Conservation (phyloP, 1,284 basidiomycete species). For the Heimioporus retisporus region DNA sequence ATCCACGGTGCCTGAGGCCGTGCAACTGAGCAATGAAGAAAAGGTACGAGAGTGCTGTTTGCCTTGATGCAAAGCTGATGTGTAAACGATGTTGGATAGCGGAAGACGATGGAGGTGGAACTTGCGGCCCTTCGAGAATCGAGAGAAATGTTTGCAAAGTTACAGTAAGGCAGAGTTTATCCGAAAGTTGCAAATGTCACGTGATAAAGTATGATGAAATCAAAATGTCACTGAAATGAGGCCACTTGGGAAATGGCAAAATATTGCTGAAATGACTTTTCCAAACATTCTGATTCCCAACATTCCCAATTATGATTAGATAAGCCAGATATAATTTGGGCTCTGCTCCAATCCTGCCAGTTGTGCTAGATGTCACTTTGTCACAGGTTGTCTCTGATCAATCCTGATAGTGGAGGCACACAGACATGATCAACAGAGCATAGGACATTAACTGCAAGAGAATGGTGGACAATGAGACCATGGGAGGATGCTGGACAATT, state of each 20-base stretch:
- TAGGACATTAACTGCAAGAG: too few species aligned
- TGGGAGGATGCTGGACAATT: too few species aligned
- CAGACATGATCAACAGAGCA: too few species aligned
- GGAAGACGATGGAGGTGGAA: constrained; percentile 73
- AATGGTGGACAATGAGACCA: too few species aligned
- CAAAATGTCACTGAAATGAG: too few species aligned
- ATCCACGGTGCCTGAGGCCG: constrained; percentile 81
- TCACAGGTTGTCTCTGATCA: too few species aligned
- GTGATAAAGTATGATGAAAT: too few species aligned
- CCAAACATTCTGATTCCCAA: neutral
- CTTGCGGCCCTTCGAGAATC: constrained; percentile 67
- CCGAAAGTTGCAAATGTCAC: too few species aligned
- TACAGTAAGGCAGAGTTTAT: constrained; percentile 26
- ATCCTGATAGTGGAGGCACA: too few species aligned
- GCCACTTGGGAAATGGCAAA: neutral
- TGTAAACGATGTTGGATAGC: constrained; percentile 46
- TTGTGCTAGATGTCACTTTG: neutral
- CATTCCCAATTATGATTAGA: neutral
- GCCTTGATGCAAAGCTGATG: constrained; percentile 9
- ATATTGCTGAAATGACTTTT: neutral
- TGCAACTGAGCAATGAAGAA: constrained; percentile 80
- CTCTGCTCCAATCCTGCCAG: neutral
- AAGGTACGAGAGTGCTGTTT: constrained; percentile 64
- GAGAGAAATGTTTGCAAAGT: constrained; percentile 64
- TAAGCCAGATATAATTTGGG: neutral